A percentile compares a stretch with the other conserved stretches of the same genome.
Conservation (phyloP, 495 filamentous ascomycete genomes). For the Recurvomyces mirabilis region DNA sequence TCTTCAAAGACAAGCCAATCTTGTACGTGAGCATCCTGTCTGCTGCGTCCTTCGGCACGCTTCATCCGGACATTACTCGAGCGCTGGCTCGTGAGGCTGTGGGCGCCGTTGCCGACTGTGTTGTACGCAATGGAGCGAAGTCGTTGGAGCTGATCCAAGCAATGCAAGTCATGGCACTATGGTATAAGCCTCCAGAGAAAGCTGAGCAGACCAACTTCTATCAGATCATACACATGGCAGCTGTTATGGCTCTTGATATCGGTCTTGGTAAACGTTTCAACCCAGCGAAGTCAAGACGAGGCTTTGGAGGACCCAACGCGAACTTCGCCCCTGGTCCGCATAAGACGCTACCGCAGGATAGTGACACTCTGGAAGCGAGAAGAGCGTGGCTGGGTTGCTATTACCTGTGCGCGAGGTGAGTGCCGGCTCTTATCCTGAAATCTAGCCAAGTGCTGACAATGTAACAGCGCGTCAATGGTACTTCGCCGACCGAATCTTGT, state of each 20-base stretch:
- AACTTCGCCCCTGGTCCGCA: constrained; percentile 29
- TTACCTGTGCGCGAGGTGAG: constrained; percentile 53
- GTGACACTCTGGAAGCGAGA: constrained; percentile 58
- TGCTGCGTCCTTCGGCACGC: constrained; percentile 43
- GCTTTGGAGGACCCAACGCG: constrained; percentile 23
- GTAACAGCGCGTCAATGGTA: constrained; percentile 60
- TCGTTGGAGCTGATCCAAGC: constrained; percentile 78
- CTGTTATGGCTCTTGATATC: constrained; percentile 77
- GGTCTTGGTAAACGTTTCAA: constrained; percentile 51
- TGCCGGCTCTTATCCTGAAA: neutral
- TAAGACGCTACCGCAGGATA: constrained; percentile 22
- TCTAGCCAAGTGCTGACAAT: constrained; percentile 10
- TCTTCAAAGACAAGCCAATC: constrained; percentile 62
- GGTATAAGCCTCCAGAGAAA: constrained; percentile 75
- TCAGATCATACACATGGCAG: constrained; percentile 73
- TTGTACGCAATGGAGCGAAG: constrained; percentile 70
- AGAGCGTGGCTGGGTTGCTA: constrained; percentile 76
- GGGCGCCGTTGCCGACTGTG: constrained; percentile 57
- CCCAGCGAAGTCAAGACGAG: constrained; percentile 33
- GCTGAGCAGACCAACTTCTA: constrained; percentile 88
- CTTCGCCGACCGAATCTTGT: constrained; percentile 72
- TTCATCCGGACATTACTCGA: constrained; percentile 22
- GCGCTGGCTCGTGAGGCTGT: constrained; percentile 59
- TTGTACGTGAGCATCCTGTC: constrained; percentile 72
- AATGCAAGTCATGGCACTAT: constrained; percentile 56